Percentiles rank a stretch among this genome's conserved stretches.
phyloP scores from a whole-genome alignment of 768 basidiomycete species.

The Sarcomyxa edulis region DNA sequence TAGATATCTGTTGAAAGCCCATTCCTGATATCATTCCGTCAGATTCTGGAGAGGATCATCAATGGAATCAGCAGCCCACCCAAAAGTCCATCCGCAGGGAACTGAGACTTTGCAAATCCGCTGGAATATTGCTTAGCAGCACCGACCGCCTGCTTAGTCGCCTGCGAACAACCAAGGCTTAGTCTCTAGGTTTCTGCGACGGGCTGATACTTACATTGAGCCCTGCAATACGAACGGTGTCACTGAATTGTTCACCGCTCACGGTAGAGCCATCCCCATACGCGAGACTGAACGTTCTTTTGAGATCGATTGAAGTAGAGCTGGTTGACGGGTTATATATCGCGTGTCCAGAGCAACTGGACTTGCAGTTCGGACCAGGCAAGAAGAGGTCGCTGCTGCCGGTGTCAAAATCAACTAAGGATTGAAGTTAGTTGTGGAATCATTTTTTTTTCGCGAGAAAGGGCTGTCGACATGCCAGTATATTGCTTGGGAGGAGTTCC shows the following conservation, averaged over 20 bases:
- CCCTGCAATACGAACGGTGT: slow-evolving; percentile 15
- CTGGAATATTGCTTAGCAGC: slow-evolving; percentile 26
- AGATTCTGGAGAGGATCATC: slow-evolving; percentile 8
- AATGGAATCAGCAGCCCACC: not conserved
- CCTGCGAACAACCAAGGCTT: slow-evolving; percentile 5
- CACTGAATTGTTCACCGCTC: slow-evolving; percentile 31
- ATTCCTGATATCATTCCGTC: no score
- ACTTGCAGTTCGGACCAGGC: slow-evolving; percentile 19
- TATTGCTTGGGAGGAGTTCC: slow-evolving; percentile 7
- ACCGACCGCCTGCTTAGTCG: slow-evolving; percentile 22
- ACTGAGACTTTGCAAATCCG: slow-evolving; percentile 16
- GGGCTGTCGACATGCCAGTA: slow-evolving; percentile 1
- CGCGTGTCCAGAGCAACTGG: slow-evolving; percentile 22
- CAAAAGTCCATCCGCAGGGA: slow-evolving; percentile 15
- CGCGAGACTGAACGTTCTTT: slow-evolving; percentile 27
- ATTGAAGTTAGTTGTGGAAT: not conserved
- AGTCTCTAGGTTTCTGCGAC: not conserved
- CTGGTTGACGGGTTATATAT: slow-evolving; percentile 23
- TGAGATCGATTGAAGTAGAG: slow-evolving; percentile 22
- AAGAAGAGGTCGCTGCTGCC: slow-evolving; percentile 28
- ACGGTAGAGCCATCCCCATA: slow-evolving; percentile 43
- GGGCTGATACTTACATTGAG: slow-evolving; percentile 21
- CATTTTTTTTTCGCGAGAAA: not conserved
- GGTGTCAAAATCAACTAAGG: slow-evolving; percentile 26
- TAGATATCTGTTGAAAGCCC: slow-evolving; percentile 29